Evolutionary conservation across 768 basidiomycete genomes (phyloP), one percentile per base, ranked within the genome.

Genomic region (Hericium rajendrae): DNA sequence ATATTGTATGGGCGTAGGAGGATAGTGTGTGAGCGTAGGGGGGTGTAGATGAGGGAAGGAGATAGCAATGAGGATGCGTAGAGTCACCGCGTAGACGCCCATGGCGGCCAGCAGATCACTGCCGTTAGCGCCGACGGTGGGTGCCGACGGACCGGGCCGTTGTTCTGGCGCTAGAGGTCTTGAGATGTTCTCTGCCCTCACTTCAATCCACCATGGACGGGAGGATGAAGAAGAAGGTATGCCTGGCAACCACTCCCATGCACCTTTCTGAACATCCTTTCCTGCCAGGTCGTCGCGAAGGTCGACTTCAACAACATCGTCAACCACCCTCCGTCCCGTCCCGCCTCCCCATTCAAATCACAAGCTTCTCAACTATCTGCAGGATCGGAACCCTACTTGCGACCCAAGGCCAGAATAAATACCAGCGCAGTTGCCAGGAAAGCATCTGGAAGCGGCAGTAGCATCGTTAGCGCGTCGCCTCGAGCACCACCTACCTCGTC

Each of bases 371-470:
- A 69, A 1, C 58, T 67, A 6, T 59, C 68, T 11, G 60, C 63
- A 46, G 8, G 54, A 2, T 38, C 56, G 11, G 57, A 59, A 6
- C 53, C 60, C 6, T 12, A 16, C 43, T 62, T 71, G 41, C 68
- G 79, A 56, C 80, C 82, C 13, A 85, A 74, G 66, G 83, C 81
- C 57, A 87, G 83, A 69, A 74, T 87, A 40, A 85, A 81, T 63
- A 77, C 72, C 59, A 80, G 74, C 62, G 80, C 80, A 13, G 67
- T 59, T 39, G 49, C 60, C 12, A 62, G 67, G 51, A 70, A 67
- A 59, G 24, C 58, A 41, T 55, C 61, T 50, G 57, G 58, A 38
- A 59, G 69, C 10, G 59, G 66, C 9, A 54, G 61, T 50, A 63
- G 64, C 57, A 64, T 58, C 56, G 32, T 32, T 32, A 43, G 62